Percentiles rank a stretch among this genome's conserved stretches.
Conservation (phyloP, 345 rosid genomes). For the Rubroshorea leprosula region DNA sequence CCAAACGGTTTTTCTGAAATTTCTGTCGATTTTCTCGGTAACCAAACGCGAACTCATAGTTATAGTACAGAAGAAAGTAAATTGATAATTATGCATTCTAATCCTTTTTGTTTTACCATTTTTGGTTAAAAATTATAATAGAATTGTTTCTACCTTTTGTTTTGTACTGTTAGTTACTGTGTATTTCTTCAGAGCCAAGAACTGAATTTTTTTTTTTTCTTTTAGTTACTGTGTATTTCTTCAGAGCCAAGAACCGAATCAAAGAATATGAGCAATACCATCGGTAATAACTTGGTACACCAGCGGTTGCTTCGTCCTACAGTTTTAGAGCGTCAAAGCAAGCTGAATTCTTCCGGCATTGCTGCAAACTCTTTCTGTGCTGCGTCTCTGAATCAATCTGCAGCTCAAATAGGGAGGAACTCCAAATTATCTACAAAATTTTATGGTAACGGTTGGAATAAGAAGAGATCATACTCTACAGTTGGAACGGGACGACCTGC, state of each 20-base stretch:
- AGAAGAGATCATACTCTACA: slow-evolving; percentile 26
- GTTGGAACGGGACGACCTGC: slow-evolving; percentile 32
- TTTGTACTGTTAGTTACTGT: no score
- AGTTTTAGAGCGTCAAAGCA: slow-evolving; percentile 53
- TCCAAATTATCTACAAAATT: slow-evolving; percentile 32
- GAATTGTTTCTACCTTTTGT: no score
- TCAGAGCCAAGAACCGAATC: slow-evolving; percentile 34
- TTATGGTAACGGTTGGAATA: slow-evolving; percentile 36
- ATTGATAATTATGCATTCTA: no score
- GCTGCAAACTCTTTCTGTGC: slow-evolving; percentile 40
- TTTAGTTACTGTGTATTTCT: slow-evolving; percentile 34
- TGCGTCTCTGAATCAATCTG: slow-evolving; percentile 28
- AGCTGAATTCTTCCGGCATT: slow-evolving; percentile 41
- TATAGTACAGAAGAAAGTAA: no score
- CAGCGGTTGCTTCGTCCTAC: slow-evolving; percentile 56
- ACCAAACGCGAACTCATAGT: not conserved
- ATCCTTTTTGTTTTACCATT: no score
- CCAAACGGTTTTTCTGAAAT: no score
- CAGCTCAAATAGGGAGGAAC: slow-evolving; percentile 28
- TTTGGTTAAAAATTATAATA: no score
- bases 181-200: slow-evolving; percentile 36
- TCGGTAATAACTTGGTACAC: slow-evolving; percentile 47
- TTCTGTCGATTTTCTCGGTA: not conserved
- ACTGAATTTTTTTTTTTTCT: no score
- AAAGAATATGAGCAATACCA: slow-evolving; percentile 61